Base-by-base conservation (phyloP, 2,329 filamentous ascomycete genomes). In the Colletotrichum sublineola region DNA sequence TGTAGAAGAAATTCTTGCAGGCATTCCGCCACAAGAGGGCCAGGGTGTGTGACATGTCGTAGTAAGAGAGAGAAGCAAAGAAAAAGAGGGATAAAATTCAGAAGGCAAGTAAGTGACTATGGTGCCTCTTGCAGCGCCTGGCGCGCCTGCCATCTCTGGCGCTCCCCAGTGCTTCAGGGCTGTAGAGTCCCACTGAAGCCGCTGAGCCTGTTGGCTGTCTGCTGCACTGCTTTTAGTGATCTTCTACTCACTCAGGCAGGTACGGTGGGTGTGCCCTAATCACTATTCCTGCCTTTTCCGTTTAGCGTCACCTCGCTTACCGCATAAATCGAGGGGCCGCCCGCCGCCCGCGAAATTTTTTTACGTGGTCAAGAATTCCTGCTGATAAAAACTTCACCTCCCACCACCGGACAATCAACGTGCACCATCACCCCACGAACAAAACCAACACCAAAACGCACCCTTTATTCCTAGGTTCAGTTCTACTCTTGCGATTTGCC, bases 401-500 rank as follows among this genome's bases (percentile, higher is more conserved):
- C 71, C 72, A 65, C 73, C 70, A 78, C 76, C 77, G 62, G 61
- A 77, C 78, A 78, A 76, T 75, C 71, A 75, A 72, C 74, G 74
- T 72, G 81, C 75, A 79, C 66, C 75, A 77, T 75, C 77, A 78
- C 77, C 70, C 70, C 74, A 73, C 72, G 60, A 68, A 72, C 71
- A 64, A 70, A 66, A 29, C 56, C 56, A 42, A 55, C 29, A 55
- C 56, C 68, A 61, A 63, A 75, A 75, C 73, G 71, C 67, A 73
- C 57, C 62, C 74, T 73, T 75, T 75, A 57, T 79, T 86, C 82
- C 79, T 86, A 85, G 81, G 79, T 82, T 80, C 76, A 77, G 77
- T 77, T 79, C 77, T 76, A 79, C 82, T 84, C 83, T 84, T 82
- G 81, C 81, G 74, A 77, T 76, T 81, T 81, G 87, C 40, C 66